Percentiles rank a stretch among this genome's conserved stretches.
These are phyloP conservation scores for Solanum hybrid DNA, from an alignment of 305 asterid genomes.

Conservation along the genomic window DNA sequence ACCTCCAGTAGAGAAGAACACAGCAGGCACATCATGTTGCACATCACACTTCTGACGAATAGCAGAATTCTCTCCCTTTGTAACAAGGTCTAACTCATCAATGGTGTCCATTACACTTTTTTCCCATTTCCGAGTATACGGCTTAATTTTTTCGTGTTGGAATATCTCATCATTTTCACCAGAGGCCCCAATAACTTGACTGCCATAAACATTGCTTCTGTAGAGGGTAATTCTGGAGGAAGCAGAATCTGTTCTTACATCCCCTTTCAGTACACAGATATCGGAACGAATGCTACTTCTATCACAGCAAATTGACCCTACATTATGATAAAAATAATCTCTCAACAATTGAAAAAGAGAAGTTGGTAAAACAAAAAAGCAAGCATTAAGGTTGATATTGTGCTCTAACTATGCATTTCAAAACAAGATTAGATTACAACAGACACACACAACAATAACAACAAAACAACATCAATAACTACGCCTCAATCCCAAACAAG, in stretches of 20 bases:
- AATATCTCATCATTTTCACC: constrained; percentile 15
- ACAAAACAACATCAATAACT: background rate
- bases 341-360: background rate
- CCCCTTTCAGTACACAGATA: constrained; percentile 75
- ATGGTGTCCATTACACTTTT: constrained; percentile 43
- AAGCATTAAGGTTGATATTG: background rate
- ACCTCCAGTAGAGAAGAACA: constrained; percentile 74
- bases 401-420: background rate
- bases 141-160: constrained; percentile 60
- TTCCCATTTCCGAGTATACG: constrained; percentile 92
- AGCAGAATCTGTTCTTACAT: constrained; percentile 53
- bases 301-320: constrained; percentile 85
- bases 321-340: background rate
- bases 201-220: constrained; percentile 8
- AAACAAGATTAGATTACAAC: background rate
- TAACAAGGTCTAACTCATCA: constrained; percentile 52
- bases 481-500: background rate
- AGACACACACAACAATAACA: background rate
- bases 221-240: constrained; percentile 56
- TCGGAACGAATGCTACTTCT: constrained; percentile 69
- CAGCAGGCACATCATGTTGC: constrained; percentile 53
- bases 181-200: constrained; percentile 9
- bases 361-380: background rate
- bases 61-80: constrained; percentile 11
- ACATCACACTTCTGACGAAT: constrained; percentile 42